A percentile compares a stretch with the other conserved stretches of the same genome.
These are phyloP conservation scores for Ramaria sp. DNA, from an alignment of 768 basidiomycete species.

Conservation along the genomic window DNA sequence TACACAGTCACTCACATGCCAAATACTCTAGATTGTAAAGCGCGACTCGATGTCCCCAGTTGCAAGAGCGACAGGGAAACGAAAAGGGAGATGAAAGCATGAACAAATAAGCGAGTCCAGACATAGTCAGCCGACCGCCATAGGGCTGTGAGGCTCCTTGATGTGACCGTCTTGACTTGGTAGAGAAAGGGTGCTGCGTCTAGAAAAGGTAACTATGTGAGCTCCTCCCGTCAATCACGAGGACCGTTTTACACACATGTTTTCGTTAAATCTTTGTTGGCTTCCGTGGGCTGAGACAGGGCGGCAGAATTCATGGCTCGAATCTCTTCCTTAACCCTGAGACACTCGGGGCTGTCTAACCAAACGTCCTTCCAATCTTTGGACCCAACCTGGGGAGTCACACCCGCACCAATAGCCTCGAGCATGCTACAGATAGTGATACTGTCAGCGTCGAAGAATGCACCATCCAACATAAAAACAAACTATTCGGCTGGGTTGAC, in stretches of 20 bases:
- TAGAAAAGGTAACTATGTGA: conserved; percentile 15
- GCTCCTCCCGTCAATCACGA: neutral
- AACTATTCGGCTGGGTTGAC: conserved; percentile 68
- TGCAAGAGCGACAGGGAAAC: conserved; percentile 74
- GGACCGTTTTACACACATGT: conserved; percentile 31
- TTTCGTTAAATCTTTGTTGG: conserved; percentile 27
- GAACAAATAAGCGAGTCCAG: conserved; percentile 72
- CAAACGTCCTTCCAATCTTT: conserved; percentile 85
- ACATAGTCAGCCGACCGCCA: conserved; percentile 84
- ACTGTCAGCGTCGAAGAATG: conserved; percentile 13
- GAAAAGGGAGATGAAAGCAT: conserved; percentile 57
- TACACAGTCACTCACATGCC: conserved; percentile 41
- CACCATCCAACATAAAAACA: neutral
- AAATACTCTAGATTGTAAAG: conserved; percentile 74
- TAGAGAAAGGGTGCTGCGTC: conserved; percentile 69
- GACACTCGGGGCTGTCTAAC: conserved; percentile 57
- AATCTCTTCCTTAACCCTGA: conserved; percentile 31
- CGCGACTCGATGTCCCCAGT: conserved; percentile 50
- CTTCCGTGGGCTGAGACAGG: conserved; percentile 30
- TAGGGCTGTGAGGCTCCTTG: conserved; percentile 57
- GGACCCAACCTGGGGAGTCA: conserved; percentile 58
- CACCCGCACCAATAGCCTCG: conserved; percentile 80
- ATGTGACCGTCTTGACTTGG: conserved; percentile 59
- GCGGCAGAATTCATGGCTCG: conserved; percentile 33
- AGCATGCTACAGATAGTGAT: conserved; percentile 37